Percentiles rank a stretch among this genome's conserved stretches.
These are phyloP conservation scores for Coprinopsis strossmayeri DNA, from an alignment of 768 basidiomycete species.

Conservation along the genomic window DNA sequence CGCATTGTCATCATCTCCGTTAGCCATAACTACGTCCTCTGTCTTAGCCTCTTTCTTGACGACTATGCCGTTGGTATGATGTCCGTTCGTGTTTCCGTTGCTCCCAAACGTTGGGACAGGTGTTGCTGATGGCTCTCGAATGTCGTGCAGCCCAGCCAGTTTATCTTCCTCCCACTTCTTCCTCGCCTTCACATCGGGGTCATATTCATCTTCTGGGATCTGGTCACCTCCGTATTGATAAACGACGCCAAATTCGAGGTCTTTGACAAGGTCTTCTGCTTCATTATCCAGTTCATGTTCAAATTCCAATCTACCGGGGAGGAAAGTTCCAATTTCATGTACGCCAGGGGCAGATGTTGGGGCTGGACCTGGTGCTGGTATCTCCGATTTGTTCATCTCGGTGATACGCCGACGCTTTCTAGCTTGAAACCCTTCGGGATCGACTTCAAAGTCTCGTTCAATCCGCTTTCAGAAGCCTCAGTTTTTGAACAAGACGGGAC, in stretches of 20 bases:
- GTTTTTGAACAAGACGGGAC: no score
- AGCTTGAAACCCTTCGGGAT: constrained; percentile 79
- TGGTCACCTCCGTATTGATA: constrained; percentile 79
- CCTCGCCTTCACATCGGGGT: constrained; percentile 61
- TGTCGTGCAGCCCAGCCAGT: constrained; percentile 20
- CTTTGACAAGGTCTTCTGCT: constrained; percentile 91
- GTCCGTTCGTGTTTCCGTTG: constrained; percentile 41
- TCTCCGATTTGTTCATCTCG: constrained; percentile 55
- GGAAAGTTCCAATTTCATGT: constrained; percentile 88
- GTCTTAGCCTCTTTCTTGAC: constrained; percentile 32
- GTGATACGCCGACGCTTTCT: constrained; percentile 87
- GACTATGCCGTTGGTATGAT: constrained; percentile 33
- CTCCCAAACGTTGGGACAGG: constrained; percentile 25
- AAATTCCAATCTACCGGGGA: constrained; percentile 97
- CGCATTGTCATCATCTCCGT: constrained; percentile 50
- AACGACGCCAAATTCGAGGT: constrained; percentile 93
- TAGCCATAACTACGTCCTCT: constrained; percentile 42
- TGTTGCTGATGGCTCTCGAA: constrained; percentile 20
- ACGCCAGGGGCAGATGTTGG: constrained; percentile 87
- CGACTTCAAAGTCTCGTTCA: constrained; percentile 63
- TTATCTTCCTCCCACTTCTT: constrained; percentile 45
- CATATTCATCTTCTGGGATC: constrained; percentile 72
- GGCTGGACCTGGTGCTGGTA: constrained; percentile 59
- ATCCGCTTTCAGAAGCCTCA: constrained; percentile 32
- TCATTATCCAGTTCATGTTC: constrained; percentile 98